Conservation (phyloP, 768 basidiomycete genomes). For the Coprinopsis strossmayeri region DNA sequence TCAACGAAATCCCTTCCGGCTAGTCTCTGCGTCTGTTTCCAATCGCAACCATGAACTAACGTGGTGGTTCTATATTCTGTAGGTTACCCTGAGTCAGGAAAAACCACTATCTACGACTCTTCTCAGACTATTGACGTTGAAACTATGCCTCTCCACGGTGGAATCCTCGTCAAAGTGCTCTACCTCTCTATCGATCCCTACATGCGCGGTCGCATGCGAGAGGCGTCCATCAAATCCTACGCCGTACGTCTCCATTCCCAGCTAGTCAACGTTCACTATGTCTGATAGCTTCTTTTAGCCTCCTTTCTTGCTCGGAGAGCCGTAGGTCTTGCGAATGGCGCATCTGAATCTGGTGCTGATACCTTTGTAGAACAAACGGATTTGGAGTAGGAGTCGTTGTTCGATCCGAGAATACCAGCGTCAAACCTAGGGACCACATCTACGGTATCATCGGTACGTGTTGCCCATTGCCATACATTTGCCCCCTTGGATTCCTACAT, state of each 20-base stretch:
- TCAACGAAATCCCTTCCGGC: no score
- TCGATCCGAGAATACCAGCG: slow-evolving; percentile 23
- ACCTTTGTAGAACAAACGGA: slow-evolving; percentile 15
- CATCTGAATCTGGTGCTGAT: background rate
- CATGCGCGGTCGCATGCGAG: slow-evolving; percentile 31
- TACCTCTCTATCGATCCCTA: slow-evolving; percentile 42
- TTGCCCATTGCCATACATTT: no score
- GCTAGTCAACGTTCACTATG: background rate
- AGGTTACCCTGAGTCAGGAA: slow-evolving; percentile 28
- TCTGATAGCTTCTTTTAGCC: slow-evolving; percentile 5
- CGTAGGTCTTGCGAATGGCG: slow-evolving; percentile 5
- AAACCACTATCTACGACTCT: slow-evolving; percentile 32
- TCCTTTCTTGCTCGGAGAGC: slow-evolving; percentile 11
- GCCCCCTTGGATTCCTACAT: background rate
- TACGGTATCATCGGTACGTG: slow-evolving; percentile 26
- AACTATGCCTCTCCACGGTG: slow-evolving; percentile 28
- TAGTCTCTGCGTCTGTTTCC: no score
- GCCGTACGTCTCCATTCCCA: background rate
- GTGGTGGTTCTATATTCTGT: no score
- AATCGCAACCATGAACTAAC: no score
- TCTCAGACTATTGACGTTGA: slow-evolving; percentile 38
- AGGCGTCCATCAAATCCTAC: slow-evolving; percentile 17
- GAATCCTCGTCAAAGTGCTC: slow-evolving; percentile 37
- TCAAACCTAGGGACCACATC: slow-evolving; percentile 33
- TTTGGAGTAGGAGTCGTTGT: slow-evolving; percentile 27